These are phyloP conservation scores for Botrytis galanthina DNA, from an alignment of 2,329 filamentous ascomycete species.

Conservation along the genomic window DNA sequence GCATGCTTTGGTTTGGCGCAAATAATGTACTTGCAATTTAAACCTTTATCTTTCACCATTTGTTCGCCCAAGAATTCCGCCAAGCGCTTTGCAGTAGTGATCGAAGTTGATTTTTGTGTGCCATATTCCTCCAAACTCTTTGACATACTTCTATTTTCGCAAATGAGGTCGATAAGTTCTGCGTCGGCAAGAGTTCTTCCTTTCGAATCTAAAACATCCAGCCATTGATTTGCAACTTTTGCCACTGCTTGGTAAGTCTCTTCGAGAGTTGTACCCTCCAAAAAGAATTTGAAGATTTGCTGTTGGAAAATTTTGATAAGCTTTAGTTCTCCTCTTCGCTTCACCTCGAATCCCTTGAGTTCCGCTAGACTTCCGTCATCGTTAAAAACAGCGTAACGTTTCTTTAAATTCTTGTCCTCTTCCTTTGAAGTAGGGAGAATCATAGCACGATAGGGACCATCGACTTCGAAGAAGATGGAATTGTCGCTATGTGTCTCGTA, in stretches of 20 bases:
- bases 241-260: conserved; percentile 92
- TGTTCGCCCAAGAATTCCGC: conserved; percentile 96
- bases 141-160: conserved; percentile 96
- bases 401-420: conserved; percentile 99
- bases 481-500: conserved; percentile 99
- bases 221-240: conserved; percentile 92
- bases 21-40: conserved; percentile 99
- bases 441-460: conserved; percentile 97
- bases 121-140: conserved; percentile 98
- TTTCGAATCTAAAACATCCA: conserved; percentile 88
- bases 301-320: conserved; percentile 99
- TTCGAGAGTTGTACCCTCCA: conserved; percentile 81
- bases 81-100: conserved; percentile 91
- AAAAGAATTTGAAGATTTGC: conserved; percentile 98
- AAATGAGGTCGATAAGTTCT: conserved; percentile 99
- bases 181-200: conserved; percentile 90
- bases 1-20: conserved; percentile 81
- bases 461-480: conserved; percentile 98
- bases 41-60: conserved; percentile 98
- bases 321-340: conserved; percentile 95
- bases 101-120: conserved; percentile 94
- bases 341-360: conserved; percentile 95
- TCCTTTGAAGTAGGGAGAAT: conserved; percentile 96
- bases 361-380: conserved; percentile 94
- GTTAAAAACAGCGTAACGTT: conserved; percentile 98